Conservation (phyloP, 1,139 yeast species). For the Saccharomyces hybrid region DNA sequence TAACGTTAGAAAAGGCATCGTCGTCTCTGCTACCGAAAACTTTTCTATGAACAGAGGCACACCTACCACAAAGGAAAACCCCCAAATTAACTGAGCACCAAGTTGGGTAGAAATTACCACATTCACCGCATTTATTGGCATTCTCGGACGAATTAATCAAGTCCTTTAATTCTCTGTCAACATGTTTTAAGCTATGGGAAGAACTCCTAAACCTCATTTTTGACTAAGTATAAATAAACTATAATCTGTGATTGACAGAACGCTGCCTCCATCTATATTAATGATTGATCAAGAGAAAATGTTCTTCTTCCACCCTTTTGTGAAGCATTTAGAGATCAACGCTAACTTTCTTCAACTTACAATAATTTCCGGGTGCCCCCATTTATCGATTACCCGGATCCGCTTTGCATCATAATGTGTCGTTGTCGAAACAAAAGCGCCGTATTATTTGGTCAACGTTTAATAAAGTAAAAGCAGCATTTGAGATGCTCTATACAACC, state of each 20-base stretch:
- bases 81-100: conserved; percentile 38
- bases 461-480: neutral
- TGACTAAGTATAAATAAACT: neutral
- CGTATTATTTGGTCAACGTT: neutral
- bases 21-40: conserved; percentile 29
- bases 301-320: neutral
- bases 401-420: neutral
- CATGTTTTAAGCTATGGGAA: neutral
- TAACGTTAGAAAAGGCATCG: conserved; percentile 32
- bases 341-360: neutral
- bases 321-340: neutral
- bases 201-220: conserved; percentile 5
- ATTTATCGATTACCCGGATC: neutral
- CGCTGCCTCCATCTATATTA: neutral
- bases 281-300: neutral
- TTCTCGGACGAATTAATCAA: conserved; percentile 39
- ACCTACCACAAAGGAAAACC: conserved; percentile 65
- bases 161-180: conserved; percentile 29
- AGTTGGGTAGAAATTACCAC: conserved; percentile 55
- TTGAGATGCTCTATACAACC: neutral
- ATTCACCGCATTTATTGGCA: conserved; percentile 65
- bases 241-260: neutral
- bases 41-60: conserved; percentile 50
- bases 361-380: neutral
- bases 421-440: neutral